Base-by-base conservation (phyloP, 129 eudicot genomes). In the Daucus carota region DNA sequence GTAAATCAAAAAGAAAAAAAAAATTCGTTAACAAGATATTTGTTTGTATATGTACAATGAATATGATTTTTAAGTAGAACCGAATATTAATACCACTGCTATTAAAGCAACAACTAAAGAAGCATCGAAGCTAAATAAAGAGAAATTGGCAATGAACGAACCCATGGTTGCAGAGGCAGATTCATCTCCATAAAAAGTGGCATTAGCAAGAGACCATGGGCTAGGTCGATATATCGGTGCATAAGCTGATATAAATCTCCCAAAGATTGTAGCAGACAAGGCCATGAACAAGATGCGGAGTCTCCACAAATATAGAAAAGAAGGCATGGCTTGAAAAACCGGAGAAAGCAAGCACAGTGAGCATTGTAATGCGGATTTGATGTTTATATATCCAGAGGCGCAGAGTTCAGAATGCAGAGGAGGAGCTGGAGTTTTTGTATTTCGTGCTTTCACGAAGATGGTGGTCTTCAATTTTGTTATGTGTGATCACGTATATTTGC, bases 141-240 rank as follows among this genome's bases (percentile, higher is more conserved):
- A 20, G 2, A 38, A 34, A 46, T 36, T 31, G 44, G 0, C 1
- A 15, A 41, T 20, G 31, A 73, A 31, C 80, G 29, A 54, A 92
- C 98, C 96, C 92, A 90, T 92, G 45, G 98, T 92, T 69, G 80
- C 90, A 65, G 92, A 80, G 8, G 92, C 96, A 0, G 91, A 75
- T 42, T 86, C 94, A n/a, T 92, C 96, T 2, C 98, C 98, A 67
- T 92, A 92, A 75, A 92, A 92, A 0, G 96, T 92, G 79, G 98
- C 96, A 72, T 83, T 83, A 73, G 96, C 93, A 9, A 40, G 80
- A 60, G 75, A 73, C 98, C 96, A 88, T 2, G 85, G 73, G 47
- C 85, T 83, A 2, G 93, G 83, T 36, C 59, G 81, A 74, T 84
- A 90, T 0, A 73, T 81, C 0, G 82, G 82, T 1, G 84, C 68